A percentile compares a stretch with the other conserved stretches of the same genome.
Evolutionary conservation across 345 rosid species (phyloP).

Genomic region (Angophora floribunda): DNA sequence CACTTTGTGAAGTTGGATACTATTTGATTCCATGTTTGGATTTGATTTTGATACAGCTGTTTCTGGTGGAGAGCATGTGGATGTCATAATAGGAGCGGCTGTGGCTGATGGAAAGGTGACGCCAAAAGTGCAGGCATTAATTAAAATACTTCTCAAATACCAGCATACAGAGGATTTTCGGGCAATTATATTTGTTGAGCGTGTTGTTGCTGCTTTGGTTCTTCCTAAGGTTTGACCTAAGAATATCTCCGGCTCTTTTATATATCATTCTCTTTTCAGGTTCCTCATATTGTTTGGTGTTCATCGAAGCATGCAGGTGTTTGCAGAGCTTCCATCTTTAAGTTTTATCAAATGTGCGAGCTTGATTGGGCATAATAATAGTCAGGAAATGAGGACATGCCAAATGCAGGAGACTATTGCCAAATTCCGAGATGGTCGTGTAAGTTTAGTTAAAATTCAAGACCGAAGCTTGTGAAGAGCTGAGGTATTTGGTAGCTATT

Average conservation of each 20-base stretch:
- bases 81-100: constrained; percentile 88
- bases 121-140: constrained; percentile 88
- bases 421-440: constrained; percentile 94
- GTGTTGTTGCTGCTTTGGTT: constrained; percentile 96
- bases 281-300: neutral
- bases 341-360: constrained; percentile 82
- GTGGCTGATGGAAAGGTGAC: constrained; percentile 99
- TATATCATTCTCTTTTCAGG: neutral
- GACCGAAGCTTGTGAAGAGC: neutral
- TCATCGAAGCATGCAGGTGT: constrained; percentile 44
- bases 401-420: constrained; percentile 96
- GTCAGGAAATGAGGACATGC: constrained; percentile 88
- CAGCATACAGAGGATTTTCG: constrained; percentile 91
- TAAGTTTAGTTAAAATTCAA: constrained; percentile 20
- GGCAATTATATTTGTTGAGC: constrained; percentile 96
- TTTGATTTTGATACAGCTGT: constrained; percentile 43
- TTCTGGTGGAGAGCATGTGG: constrained; percentile 97
- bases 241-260: neutral
- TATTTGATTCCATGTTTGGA: neutral
- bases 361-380: constrained; percentile 94
- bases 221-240: constrained; percentile 76
- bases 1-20: neutral
- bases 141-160: constrained; percentile 81
- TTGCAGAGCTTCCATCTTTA: constrained; percentile 88
- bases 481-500: neutral